Conservation (phyloP, 345 rosid genomes). For the Clarkia xantiana region DNA sequence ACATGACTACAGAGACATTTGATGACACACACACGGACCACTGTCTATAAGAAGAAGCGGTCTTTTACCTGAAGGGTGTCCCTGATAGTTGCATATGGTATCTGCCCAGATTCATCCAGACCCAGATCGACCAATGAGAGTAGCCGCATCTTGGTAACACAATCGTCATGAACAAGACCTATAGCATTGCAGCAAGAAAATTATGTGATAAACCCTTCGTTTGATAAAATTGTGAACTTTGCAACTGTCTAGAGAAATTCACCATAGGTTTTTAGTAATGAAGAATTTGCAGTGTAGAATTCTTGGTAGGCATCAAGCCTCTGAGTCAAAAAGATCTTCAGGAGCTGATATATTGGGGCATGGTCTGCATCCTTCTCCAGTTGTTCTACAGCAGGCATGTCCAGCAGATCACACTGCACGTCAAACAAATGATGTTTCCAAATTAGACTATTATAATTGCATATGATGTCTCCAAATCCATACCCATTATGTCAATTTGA, state of each 20-base stretch:
- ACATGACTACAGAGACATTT: slow-evolving; percentile 2
- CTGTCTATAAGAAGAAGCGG: slow-evolving; percentile 2
- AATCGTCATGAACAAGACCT: slow-evolving; percentile 85
- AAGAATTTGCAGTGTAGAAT: slow-evolving; percentile 61
- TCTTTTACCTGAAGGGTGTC: slow-evolving; percentile 51
- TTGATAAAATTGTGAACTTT: too few species aligned
- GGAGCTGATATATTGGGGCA: slow-evolving; percentile 60
- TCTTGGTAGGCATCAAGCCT: slow-evolving; percentile 62
- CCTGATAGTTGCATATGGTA: slow-evolving; percentile 52
- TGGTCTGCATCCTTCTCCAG: slow-evolving; percentile 69
- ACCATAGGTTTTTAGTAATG: slow-evolving; percentile 62
- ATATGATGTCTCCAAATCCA: neutral
- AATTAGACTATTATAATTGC: neutral
- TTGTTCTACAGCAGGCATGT: slow-evolving; percentile 77
- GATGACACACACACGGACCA: slow-evolving; percentile 1
- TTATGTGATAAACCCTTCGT: too few species aligned
- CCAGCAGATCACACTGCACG: slow-evolving; percentile 86
- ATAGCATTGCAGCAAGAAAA: too few species aligned
- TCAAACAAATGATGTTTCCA: neutral
- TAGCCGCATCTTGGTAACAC: slow-evolving; percentile 74
- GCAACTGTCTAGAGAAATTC: slow-evolving; percentile 4
- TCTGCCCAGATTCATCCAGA: slow-evolving; percentile 50
- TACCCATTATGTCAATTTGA: neutral
- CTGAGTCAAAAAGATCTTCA: slow-evolving; percentile 72
- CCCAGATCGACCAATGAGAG: slow-evolving; percentile 75